Base-by-base conservation (phyloP, 192 early-diverging fungal genomes). In the Phycomyces blakesleeanus region DNA sequence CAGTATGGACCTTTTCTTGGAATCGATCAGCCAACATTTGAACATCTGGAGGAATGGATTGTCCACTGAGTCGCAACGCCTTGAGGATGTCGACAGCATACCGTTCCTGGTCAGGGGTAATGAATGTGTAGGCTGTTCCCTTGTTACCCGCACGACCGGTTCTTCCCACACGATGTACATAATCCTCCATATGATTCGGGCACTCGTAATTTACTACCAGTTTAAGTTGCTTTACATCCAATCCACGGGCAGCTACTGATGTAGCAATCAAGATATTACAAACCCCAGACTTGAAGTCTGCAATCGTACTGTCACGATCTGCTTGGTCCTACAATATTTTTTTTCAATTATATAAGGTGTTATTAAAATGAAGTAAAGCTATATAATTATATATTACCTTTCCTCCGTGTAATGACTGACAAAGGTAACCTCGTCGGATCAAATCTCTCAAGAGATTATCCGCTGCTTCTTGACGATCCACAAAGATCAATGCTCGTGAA, bases 141-240 rank as follows among this genome's bases (percentile, higher is more conserved):
- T 93, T 98, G 74, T 97, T 94, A 53, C 97, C 97, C 0, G 97
- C 97, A 50, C 97, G 90, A 37, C 97, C 97, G 0, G 97, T 99
- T 40, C 97, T 83, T 6, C 97, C 97, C 16, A 97, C 94, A 47
- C 97, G 93, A 75, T 99, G 97, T 1, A 99, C 93, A 75, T 98
- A 93, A 56, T 99, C 97, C 63, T 99, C 97, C 85, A 95, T 91
- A 57, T 99, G 93, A 76, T 95, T 94, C 9, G 97, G 97, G 51
- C 92, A 91, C 63, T 99, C 97, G 63, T 91, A 98, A 73, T 99
- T 99, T 53, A 98, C 81, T 6, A 99, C 97, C 24, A 93, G 75
- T 51, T 90, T 95, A 1, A 98, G 76, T 12, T 94, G 86, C 61
- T 96, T 96, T 12, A 98, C 96, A 68, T 98, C 97, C 49, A 99